phyloP scores from a whole-genome alignment of 441 rosid species.

The Pelargonium fulgidum region DNA sequence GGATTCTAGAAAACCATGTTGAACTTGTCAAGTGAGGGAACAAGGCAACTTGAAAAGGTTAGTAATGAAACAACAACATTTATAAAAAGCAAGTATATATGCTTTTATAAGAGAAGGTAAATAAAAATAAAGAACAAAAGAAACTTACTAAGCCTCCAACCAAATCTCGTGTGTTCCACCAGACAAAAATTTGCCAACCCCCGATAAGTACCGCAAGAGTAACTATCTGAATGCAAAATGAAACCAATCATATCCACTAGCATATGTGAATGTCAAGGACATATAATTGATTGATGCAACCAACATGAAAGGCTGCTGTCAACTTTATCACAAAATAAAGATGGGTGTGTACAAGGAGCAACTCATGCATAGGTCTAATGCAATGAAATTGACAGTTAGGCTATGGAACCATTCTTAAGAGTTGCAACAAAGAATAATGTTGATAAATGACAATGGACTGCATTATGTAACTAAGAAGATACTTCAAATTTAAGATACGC shows the following conservation, averaged over 20 bases:
- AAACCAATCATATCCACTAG: conserved; percentile 17
- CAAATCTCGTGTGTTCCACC: conserved; percentile 90
- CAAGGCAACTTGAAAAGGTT: not conserved
- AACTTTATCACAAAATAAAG: not conserved
- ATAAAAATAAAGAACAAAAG: not conserved
- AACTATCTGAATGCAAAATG: conserved; percentile 44
- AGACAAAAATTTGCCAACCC: conserved; percentile 71
- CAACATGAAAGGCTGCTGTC: not conserved
- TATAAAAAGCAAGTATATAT: not conserved
- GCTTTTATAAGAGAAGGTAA: not conserved
- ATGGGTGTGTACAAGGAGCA: no score
- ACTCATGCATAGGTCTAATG: no score
- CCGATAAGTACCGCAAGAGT: conserved; percentile 56
- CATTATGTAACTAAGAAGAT: not conserved
- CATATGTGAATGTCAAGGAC: not conserved
- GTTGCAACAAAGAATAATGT: no score
- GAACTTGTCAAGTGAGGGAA: not conserved
- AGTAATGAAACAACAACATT: not conserved
- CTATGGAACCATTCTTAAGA: no score
- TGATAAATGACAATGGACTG: no score
- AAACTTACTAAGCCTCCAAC: conserved; percentile 60
- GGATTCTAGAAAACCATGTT: not conserved
- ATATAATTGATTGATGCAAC: not conserved
- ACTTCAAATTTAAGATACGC: not conserved
- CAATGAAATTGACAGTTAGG: no score